These are phyloP conservation scores for Apiospora malaysiana DNA, from an alignment of 2,329 filamentous ascomycete species.

Conservation along the genomic window DNA sequence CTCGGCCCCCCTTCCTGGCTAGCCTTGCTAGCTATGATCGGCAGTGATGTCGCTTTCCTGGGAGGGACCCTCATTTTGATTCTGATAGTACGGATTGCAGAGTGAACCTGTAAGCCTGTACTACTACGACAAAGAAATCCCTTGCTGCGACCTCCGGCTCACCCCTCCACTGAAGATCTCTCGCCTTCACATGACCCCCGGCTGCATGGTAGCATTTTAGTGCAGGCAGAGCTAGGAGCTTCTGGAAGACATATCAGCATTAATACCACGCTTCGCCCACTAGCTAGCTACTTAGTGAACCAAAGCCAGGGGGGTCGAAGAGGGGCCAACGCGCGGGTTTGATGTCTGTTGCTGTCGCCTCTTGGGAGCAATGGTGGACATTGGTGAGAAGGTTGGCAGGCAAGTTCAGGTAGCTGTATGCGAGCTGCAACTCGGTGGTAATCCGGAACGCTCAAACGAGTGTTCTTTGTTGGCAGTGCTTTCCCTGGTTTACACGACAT, in stretches of 20 bases:
- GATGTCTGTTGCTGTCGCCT: background rate
- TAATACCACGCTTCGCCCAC: background rate
- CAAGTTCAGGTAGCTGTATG: too few relatives aligned
- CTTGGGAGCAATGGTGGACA: too few relatives aligned
- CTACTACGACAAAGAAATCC: too few relatives aligned
- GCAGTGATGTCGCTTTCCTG: background rate
- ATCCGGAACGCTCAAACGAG: too few relatives aligned
- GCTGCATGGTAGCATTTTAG: background rate
- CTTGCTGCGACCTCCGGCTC: background rate
- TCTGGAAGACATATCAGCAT: background rate
- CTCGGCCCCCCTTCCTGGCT: background rate
- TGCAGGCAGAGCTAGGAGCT: background rate
- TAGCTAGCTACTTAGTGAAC: background rate
- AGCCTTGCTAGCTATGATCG: constrained; percentile 5
- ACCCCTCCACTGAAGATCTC: background rate
- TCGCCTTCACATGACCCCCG: constrained; percentile 1
- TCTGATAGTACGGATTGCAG: background rate
- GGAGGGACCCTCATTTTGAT: background rate
- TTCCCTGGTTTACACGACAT: too few relatives aligned
- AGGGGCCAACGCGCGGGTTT: background rate
- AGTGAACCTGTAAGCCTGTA: background rate
- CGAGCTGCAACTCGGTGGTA: too few relatives aligned
- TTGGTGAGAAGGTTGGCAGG: too few relatives aligned
- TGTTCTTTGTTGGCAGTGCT: too few relatives aligned
- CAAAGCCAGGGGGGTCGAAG: background rate